phyloP scores from a whole-genome alignment of 306 rosid species.

The Rosa chinensis region DNA sequence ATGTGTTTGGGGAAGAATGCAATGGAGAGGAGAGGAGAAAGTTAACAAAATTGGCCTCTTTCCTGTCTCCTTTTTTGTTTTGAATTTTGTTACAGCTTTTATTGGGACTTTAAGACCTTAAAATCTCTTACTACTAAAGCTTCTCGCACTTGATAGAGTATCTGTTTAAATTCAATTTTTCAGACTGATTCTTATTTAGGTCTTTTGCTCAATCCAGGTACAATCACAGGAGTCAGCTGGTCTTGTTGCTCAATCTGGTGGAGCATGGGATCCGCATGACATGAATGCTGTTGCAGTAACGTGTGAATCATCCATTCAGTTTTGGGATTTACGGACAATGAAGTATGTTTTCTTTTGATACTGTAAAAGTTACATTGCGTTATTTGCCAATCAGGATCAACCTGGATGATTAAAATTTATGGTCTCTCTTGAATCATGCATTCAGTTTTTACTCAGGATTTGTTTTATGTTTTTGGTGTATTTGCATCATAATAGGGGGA shows the following conservation, averaged over 20 bases:
- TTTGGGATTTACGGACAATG: conserved; percentile 97
- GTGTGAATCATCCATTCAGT: conserved; percentile 79
- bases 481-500: background rate
- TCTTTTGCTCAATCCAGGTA: conserved; percentile 45
- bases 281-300: conserved; percentile 78
- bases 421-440: conserved; percentile 18
- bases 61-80: conserved; percentile 2
- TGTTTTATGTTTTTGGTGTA: background rate
- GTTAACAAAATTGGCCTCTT: background rate
- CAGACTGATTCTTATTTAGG: conserved; percentile 31
- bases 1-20: background rate
- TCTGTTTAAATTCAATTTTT: background rate
- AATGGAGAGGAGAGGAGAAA: background rate
- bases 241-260: conserved; percentile 78
- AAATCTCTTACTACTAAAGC: background rate
- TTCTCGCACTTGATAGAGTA: background rate
- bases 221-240: conserved; percentile 90
- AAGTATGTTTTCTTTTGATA: conserved; percentile 51
- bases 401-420: background rate
- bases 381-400: background rate
- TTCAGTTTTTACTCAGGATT: conserved; percentile 2
- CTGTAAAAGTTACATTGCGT: conserved; percentile 2
- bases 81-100: background rate
- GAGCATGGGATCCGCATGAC: conserved; percentile 99
- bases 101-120: background rate